A percentile compares a stretch with the other conserved stretches of the same genome.
These are phyloP conservation scores for Coniella vitis DNA, from an alignment of 2,329 filamentous ascomycete genomes.

Conservation along the genomic window DNA sequence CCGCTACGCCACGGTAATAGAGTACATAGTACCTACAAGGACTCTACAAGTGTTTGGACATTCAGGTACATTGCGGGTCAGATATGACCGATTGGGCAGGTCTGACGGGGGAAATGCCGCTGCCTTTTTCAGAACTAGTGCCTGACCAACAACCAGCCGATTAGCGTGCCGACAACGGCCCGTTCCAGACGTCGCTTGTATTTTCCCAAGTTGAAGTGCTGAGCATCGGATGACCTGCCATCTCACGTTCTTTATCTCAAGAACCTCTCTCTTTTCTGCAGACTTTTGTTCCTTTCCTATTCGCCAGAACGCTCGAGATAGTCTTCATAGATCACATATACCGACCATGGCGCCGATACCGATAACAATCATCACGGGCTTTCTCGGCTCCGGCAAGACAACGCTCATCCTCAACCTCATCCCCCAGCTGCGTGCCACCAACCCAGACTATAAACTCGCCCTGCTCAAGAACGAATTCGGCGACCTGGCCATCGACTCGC, in stretches of 20 bases:
- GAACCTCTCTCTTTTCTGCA: neutral
- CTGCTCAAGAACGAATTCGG: slow-evolving; percentile 98
- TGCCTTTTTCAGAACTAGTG: neutral
- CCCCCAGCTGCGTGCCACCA: slow-evolving; percentile 73
- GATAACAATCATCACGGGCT: slow-evolving; percentile 92
- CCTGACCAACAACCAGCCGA: slow-evolving; percentile 6
- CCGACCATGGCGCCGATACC: slow-evolving; percentile 64
- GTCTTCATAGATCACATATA: neutral
- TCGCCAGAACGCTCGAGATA: neutral
- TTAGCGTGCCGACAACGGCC: slow-evolving; percentile 15
- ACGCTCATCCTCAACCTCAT: slow-evolving; percentile 92
- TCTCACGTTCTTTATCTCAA: neutral
- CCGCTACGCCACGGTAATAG: too few species aligned
- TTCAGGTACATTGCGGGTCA: too few species aligned
- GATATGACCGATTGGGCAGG: too few species aligned
- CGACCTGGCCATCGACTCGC: slow-evolving; percentile 86
- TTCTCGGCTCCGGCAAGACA: slow-evolving; percentile 93
- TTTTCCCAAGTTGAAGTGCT: slow-evolving; percentile 8
- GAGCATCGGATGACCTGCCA: slow-evolving; percentile 11
- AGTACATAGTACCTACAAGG: too few species aligned
- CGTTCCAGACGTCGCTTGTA: slow-evolving; percentile 8
- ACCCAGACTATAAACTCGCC: slow-evolving; percentile 74
- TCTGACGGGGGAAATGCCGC: too few species aligned
- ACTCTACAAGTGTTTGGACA: too few species aligned
- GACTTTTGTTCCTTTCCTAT: neutral